A percentile compares a stretch with the other conserved stretches of the same genome.
These are phyloP conservation scores for Zygotorulaspora mrakii DNA, from an alignment of 1,139 yeast genomes.

Conservation along the genomic window DNA sequence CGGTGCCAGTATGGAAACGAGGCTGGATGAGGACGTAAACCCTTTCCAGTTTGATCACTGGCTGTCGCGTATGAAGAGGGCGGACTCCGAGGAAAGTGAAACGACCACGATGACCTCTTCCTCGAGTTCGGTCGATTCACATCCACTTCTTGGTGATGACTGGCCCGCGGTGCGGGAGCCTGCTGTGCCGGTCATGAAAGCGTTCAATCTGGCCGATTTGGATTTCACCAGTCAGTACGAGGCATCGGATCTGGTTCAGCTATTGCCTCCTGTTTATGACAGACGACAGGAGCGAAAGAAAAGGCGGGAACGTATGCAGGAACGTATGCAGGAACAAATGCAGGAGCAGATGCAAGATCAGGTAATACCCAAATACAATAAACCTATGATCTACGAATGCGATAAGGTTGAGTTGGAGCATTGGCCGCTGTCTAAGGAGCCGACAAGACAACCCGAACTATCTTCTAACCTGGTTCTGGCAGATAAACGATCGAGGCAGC, in stretches of 20 bases:
- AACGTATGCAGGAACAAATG: too few relatives aligned
- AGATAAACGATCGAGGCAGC: slow-evolving; percentile 28
- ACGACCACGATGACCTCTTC: slow-evolving; percentile 10
- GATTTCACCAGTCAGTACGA: slow-evolving; percentile 25
- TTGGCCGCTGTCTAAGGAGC: slow-evolving; percentile 25
- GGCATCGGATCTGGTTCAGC: slow-evolving; percentile 22
- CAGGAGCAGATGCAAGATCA: too few relatives aligned
- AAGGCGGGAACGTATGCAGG: too few relatives aligned
- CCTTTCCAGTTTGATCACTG: slow-evolving; percentile 6
- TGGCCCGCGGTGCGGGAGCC: neutral
- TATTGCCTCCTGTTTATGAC: slow-evolving; percentile 27
- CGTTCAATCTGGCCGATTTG: slow-evolving; percentile 27
- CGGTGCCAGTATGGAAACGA: neutral
- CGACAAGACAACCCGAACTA: slow-evolving; percentile 1
- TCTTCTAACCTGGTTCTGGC: slow-evolving; percentile 15
- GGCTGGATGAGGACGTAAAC: slow-evolving; percentile 7
- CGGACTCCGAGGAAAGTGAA: slow-evolving; percentile 12
- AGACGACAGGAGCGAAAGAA: slow-evolving; percentile 9
- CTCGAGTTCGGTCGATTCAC: slow-evolving; percentile 12
- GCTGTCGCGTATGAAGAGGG: slow-evolving; percentile 11
- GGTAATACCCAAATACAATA: neutral
- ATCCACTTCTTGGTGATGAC: slow-evolving; percentile 9
- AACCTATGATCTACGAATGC: slow-evolving; percentile 14
- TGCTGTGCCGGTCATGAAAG: slow-evolving; percentile 19
- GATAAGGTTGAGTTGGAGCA: slow-evolving; percentile 29